Evolutionary conservation across 2,329 filamentous ascomycete species (phyloP), one percentile per base, ranked within the genome.

Genomic region (Fusarium solani-melongenae): DNA sequence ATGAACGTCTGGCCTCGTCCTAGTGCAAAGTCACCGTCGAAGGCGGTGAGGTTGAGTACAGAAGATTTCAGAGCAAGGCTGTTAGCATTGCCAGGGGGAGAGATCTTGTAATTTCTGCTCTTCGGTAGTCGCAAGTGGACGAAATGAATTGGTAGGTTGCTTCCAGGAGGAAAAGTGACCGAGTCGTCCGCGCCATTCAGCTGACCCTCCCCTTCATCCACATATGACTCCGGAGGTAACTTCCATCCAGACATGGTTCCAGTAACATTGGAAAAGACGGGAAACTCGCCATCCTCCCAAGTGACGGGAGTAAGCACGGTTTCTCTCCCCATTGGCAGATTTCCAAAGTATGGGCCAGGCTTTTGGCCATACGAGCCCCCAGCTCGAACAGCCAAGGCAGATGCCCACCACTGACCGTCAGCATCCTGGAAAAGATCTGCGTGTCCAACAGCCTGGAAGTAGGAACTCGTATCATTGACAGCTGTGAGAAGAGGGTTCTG

Each of bases 261-360:
- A 11, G 61, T 53, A 24, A 80, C 58, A 1, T 53, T 39, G 1
- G 68, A 29, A 12, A 85, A 70, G 57, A 84, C 53, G 0, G 88
- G 88, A 84, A 86, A 90, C 14, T 85, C 81, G 0, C 82, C 85
- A 9, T 82, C 76, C 0, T 83, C 68, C 89, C 87, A 91, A 0
- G 80, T 85, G 10, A 85, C 86, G 0, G 86, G 82, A 4, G 81
- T 83, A 5, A 89, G 77, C 0, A 88, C 84, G 0, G 86, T 85
- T 75, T 91, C 88, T 11, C 88, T 81, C 1, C 88, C 88, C 88
- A 89, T 88, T 0, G 87, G 86, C 67, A 86, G 88, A 38, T 81
- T 69, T 6, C 76, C 73, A 38, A 63, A 67, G 53, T 74, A 72
- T 8, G 67, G 63, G 2, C 63, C 67, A 4, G 67, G 56, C 6